Percentiles rank a stretch among this genome's conserved stretches.
Conservation (phyloP, 1,284 basidiomycete genomes). For the Trichosporon ovoides region DNA sequence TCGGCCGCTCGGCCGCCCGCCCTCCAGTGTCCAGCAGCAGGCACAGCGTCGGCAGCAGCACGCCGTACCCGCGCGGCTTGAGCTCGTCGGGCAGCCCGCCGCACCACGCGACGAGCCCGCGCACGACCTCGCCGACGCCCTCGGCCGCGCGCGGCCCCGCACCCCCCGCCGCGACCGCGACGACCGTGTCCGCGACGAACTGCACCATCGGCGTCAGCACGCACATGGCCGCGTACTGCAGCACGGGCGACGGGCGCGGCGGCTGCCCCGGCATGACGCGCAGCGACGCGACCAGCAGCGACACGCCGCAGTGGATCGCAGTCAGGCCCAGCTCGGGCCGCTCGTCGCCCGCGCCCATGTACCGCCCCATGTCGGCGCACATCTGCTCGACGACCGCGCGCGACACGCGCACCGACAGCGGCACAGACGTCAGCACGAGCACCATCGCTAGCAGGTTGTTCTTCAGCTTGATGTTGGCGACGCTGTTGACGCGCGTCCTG, state of each 20-base stretch:
- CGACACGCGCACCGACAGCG: conserved; percentile 63
- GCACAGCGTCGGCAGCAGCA: conserved; percentile 73
- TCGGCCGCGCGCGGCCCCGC: conserved; percentile 51
- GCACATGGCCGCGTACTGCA: conserved; percentile 66
- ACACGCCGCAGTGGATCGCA: conserved; percentile 81
- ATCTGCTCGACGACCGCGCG: conserved; percentile 73
- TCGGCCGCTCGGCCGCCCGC: conserved; percentile 49
- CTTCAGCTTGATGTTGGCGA: conserved; percentile 78
- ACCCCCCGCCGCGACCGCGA: conserved; percentile 51
- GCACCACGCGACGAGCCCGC: conserved; percentile 67
- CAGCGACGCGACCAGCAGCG: conserved; percentile 60
- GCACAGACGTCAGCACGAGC: conserved; percentile 75
- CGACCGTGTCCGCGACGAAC: conserved; percentile 65
- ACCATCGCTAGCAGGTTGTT: conserved; percentile 84
- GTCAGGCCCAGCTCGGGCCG: conserved; percentile 68
- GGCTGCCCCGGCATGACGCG: conserved; percentile 20
- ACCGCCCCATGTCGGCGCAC: conserved; percentile 77
- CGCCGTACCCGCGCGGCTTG: conserved; percentile 61
- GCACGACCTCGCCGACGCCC: conserved; percentile 72
- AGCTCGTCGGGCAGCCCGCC: conserved; percentile 59
- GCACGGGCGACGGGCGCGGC: conserved; percentile 49
- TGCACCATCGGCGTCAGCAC: conserved; percentile 75
- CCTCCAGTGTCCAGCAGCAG: conserved; percentile 65
- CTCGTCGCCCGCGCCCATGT: conserved; percentile 56
- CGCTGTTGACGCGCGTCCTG: conserved; percentile 71